Percentiles rank a stretch among this genome's conserved stretches.
Evolutionary conservation across 2,329 filamentous ascomycete species (phyloP).

Genomic region (Madurella fahalii): DNA sequence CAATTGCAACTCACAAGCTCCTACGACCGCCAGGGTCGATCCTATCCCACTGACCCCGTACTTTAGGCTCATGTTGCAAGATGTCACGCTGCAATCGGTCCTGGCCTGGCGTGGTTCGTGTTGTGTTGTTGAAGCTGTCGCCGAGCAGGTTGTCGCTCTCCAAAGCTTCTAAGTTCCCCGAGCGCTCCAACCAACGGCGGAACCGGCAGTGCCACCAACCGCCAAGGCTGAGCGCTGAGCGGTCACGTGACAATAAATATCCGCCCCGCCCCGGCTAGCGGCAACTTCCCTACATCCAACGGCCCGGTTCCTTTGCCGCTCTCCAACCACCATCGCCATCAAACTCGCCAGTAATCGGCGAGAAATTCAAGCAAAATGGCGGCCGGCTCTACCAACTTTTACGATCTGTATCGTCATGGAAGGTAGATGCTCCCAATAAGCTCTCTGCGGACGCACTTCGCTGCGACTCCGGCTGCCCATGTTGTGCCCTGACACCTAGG

Average conservation of each 20-base stretch:
- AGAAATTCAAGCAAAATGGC: slow-evolving; percentile 25
- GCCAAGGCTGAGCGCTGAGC: slow-evolving; percentile 14
- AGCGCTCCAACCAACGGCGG: not conserved
- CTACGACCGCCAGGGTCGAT: slow-evolving; percentile 67
- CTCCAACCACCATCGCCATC: slow-evolving; percentile 9
- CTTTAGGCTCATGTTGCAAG: slow-evolving; percentile 60
- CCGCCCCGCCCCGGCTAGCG: not conserved
- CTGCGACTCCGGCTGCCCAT: slow-evolving; percentile 7
- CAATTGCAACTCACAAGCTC: slow-evolving; percentile 63
- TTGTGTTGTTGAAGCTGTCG: slow-evolving; percentile 3
- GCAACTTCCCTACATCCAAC: not conserved
- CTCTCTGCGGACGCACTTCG: not conserved
- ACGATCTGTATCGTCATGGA: slow-evolving; percentile 97
- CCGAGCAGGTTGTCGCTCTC: not conserved
- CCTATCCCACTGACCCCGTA: slow-evolving; percentile 68
- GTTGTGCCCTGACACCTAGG: slow-evolving; percentile 13
- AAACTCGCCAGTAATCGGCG: slow-evolving; percentile 2
- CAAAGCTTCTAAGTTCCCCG: not conserved
- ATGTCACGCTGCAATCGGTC: not conserved
- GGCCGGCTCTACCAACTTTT: slow-evolving; percentile 45
- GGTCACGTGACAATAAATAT: slow-evolving; percentile 1
- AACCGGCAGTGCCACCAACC: slow-evolving; percentile 15
- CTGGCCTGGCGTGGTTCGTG: not conserved
- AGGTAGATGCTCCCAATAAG: slow-evolving; percentile 58
- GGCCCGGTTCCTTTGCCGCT: not conserved